phyloP scores from a whole-genome alignment of 768 basidiomycete species.

The Auricularia heimuer region DNA sequence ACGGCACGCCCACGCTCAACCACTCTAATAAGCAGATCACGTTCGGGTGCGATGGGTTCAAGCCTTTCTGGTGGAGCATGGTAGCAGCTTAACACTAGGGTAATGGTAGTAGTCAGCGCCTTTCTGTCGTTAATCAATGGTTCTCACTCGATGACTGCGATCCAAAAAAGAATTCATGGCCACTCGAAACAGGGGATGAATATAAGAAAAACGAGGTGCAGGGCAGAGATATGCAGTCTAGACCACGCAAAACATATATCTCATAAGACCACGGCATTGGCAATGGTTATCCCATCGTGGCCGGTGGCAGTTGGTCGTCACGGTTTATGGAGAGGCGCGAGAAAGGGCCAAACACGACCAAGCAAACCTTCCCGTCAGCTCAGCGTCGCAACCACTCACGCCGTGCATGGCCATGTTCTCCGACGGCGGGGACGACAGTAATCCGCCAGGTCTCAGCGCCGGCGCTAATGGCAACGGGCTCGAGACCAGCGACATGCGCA shows the following conservation, averaged over 20 bases:
- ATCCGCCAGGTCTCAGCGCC: neutral
- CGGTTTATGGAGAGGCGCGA: neutral
- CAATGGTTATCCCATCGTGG: too few species aligned
- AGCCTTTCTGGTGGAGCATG: neutral
- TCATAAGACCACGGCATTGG: too few species aligned
- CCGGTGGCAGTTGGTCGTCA: too few species aligned
- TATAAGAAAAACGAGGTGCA: too few species aligned
- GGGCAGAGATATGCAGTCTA: too few species aligned
- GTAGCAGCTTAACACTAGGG: neutral
- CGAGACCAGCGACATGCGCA: conserved; percentile 16
- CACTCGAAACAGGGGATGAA: too few species aligned
- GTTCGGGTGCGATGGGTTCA: neutral
- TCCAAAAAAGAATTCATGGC: too few species aligned
- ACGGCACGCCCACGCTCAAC: neutral
- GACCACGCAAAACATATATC: too few species aligned
- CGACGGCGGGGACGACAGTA: neutral
- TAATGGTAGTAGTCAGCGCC: neutral
- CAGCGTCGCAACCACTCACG: neutral
- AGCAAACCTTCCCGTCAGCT: neutral
- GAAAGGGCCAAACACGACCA: neutral
- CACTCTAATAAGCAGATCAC: neutral
- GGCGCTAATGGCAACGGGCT: neutral
- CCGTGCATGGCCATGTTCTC: neutral
- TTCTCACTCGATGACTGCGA: neutral
- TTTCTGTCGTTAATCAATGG: neutral